Evolutionary conservation across 345 rosid species (phyloP).

Genomic region (Citrus australasica): DNA sequence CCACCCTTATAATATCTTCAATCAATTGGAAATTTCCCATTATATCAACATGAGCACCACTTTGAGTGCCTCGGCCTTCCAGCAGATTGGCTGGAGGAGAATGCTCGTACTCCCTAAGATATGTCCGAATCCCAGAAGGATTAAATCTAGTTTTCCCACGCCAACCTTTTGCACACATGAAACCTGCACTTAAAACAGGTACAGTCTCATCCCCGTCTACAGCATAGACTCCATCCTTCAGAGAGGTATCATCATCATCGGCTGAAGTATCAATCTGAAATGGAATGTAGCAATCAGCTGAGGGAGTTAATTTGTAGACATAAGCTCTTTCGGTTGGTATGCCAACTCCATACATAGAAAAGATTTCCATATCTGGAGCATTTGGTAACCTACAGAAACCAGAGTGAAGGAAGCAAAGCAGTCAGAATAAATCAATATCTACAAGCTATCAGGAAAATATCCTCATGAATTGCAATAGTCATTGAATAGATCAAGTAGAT

Average conservation of each 20-base stretch:
- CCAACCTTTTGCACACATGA: slow-evolving; percentile 78
- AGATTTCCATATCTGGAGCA: slow-evolving; percentile 93
- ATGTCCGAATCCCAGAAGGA: slow-evolving; percentile 57
- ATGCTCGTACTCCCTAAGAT: slow-evolving; percentile 58
- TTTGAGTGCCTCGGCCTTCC: slow-evolving; percentile 72
- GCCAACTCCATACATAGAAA: slow-evolving; percentile 88
- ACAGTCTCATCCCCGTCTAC: slow-evolving; percentile 70
- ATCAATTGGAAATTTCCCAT: slow-evolving; percentile 78
- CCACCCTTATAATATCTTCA: slow-evolving; percentile 62
- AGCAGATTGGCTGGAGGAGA: slow-evolving; percentile 66
- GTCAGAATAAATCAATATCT: background rate
- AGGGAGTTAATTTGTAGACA: slow-evolving; percentile 62
- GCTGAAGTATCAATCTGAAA: slow-evolving; percentile 68
- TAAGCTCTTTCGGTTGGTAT: slow-evolving; percentile 93
- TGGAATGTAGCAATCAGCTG: slow-evolving; percentile 62
- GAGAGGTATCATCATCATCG: slow-evolving; percentile 44
- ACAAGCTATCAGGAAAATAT: background rate
- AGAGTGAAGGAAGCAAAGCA: slow-evolving; percentile 12
- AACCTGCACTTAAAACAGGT: slow-evolving; percentile 68
- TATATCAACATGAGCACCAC: slow-evolving; percentile 76
- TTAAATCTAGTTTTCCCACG: slow-evolving; percentile 69
- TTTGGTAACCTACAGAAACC: slow-evolving; percentile 67
- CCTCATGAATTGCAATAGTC: too few species aligned
- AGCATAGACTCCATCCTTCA: slow-evolving; percentile 60
- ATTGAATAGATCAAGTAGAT: too few species aligned